Percentiles rank a stretch among this genome's conserved stretches.
Conservation (phyloP, 345 rosid species). For the Rhodamnia argentea region DNA sequence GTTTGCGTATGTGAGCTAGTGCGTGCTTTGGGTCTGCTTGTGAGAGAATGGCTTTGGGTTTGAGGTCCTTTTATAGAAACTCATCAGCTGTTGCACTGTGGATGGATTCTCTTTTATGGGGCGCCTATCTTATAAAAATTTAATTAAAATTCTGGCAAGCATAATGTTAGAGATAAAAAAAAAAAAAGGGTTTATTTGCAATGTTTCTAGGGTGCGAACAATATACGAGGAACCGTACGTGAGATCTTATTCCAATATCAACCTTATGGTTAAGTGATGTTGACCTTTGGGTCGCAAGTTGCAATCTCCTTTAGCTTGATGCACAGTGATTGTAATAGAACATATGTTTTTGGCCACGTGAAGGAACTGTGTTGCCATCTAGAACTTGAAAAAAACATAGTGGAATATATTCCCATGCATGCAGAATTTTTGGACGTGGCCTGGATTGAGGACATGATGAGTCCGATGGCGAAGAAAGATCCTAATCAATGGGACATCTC, state of each 20-base stretch:
- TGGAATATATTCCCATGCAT: not conserved
- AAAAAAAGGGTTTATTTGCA: not conserved
- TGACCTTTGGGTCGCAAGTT: not conserved
- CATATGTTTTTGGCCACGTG: not conserved
- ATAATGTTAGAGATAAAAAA: not conserved
- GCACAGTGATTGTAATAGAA: not conserved
- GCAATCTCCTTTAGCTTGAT: not conserved
- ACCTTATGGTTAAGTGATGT: not conserved
- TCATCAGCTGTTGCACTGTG: not conserved
- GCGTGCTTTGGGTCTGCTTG: not conserved
- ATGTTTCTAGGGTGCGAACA: not conserved
- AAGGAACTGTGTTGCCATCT: not conserved
- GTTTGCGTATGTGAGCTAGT: not conserved
- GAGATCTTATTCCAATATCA: not conserved
- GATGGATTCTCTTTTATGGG: not conserved
- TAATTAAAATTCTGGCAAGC: not conserved
- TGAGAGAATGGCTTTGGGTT: not conserved
- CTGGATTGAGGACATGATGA: not conserved
- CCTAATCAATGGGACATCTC: not conserved
- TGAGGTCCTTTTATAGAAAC: not conserved
- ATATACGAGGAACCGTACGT: not conserved
- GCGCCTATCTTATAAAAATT: not conserved
- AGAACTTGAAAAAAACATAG: not conserved
- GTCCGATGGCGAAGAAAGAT: not conserved
- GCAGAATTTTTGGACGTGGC: not conserved